These are phyloP conservation scores for Podospora pseudocomata DNA, from an alignment of 495 filamentous ascomycete species.

Conservation along the genomic window DNA sequence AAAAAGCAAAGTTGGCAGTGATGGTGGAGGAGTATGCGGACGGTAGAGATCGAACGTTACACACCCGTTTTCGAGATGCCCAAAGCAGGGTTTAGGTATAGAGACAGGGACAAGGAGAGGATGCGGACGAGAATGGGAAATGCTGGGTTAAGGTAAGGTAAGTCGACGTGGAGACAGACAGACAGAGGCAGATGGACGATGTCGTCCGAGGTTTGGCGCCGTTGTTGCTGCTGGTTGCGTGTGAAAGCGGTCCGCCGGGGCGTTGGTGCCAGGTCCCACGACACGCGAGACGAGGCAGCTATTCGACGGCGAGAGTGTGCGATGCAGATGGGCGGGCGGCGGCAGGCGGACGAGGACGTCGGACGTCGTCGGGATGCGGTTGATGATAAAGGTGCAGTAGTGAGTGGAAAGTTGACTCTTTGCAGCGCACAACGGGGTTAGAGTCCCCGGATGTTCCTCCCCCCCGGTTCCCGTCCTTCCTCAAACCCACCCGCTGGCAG, in stretches of 20 bases:
- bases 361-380: background rate
- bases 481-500: background rate
- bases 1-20: constrained; percentile 6
- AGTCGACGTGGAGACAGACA: background rate
- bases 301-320: constrained; percentile 21
- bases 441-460: background rate
- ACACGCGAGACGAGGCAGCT: constrained; percentile 13
- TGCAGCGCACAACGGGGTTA: background rate
- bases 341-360: constrained; percentile 11
- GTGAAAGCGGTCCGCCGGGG: background rate
- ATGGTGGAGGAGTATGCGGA: constrained; percentile 10
- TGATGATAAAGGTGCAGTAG: background rate
- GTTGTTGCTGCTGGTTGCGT: background rate
- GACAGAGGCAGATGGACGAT: background rate
- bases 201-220: background rate
- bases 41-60: constrained; percentile 14
- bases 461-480: background rate
- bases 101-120: constrained; percentile 10
- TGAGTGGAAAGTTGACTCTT: background rate
- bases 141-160: background rate
- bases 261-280: constrained; percentile 10
- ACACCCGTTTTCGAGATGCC: constrained; percentile 5
- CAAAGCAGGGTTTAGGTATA: background rate
- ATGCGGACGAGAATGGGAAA: background rate
- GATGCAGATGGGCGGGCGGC: constrained; percentile 27